Conservation (phyloP, 1,284 basidiomycete genomes). For the Cutaneotrichosporon cutaneum region DNA sequence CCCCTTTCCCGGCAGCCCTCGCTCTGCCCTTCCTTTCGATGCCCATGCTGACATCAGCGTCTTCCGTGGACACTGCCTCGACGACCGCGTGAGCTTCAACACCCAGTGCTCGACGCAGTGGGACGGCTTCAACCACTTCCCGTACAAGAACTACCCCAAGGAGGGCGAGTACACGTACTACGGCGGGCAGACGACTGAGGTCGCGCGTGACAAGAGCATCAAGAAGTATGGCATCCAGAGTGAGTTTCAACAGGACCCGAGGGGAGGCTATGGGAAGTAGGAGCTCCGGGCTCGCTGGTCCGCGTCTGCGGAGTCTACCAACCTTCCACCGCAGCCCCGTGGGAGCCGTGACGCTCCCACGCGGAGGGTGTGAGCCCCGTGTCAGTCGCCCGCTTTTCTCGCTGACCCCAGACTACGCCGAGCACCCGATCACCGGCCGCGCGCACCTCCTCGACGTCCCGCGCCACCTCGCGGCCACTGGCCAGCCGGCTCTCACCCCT, state of each 20-base stretch:
- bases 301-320: too few species aligned
- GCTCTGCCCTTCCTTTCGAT: too few species aligned
- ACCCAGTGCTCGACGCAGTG: conserved; percentile 53
- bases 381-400: too few species aligned
- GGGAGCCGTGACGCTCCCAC: too few species aligned
- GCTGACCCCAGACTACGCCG: conserved; percentile 19
- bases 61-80: conserved; percentile 24
- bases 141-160: conserved; percentile 24
- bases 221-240: conserved; percentile 18
- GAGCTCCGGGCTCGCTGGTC: too few species aligned
- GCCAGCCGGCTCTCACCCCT: conserved; percentile 45
- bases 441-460: conserved; percentile 26
- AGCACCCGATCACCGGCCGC: conserved; percentile 26
- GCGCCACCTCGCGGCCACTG: conserved; percentile 41
- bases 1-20: too few species aligned
- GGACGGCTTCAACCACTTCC: conserved; percentile 52
- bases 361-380: not conserved
- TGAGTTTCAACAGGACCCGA: conserved; percentile 7
- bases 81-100: conserved; percentile 49
- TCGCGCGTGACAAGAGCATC: conserved; percentile 14
- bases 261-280: not conserved
- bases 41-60: conserved; percentile 8
- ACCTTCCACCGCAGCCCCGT: too few species aligned
- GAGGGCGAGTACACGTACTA: conserved; percentile 23
- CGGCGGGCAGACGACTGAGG: conserved; percentile 16